phyloP scores from a whole-genome alignment of 2,329 filamentous ascomycete species.

The Torrubiella hemipterigena region DNA sequence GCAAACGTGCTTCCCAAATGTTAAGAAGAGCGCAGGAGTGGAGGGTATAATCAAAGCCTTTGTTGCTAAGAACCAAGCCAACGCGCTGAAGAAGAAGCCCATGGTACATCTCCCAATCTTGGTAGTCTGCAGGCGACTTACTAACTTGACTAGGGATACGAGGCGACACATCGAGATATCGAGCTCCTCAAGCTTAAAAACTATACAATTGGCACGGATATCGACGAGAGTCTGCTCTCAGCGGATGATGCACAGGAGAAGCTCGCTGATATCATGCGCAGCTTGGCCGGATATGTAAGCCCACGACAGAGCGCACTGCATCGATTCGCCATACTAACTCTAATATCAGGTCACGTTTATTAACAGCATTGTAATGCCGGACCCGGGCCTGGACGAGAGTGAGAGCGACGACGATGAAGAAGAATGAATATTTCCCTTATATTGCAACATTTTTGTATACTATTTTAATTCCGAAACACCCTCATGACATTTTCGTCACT shows the following conservation, averaged over 20 bases:
- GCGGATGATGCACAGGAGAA: slow-evolving; percentile 50
- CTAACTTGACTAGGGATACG: slow-evolving; percentile 48
- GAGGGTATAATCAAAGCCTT: slow-evolving; percentile 59
- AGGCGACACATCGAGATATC: slow-evolving; percentile 65
- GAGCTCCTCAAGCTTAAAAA: slow-evolving; percentile 68
- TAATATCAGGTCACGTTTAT: slow-evolving; percentile 52
- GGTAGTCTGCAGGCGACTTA: neutral
- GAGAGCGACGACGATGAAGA: slow-evolving; percentile 24
- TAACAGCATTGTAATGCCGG: slow-evolving; percentile 64
- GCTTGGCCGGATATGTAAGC: slow-evolving; percentile 73
- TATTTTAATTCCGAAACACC: too few relatives aligned
- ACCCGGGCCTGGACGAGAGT: slow-evolving; percentile 35
- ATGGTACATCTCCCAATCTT: slow-evolving; percentile 46
- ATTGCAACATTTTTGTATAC: too few relatives aligned
- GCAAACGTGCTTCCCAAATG: slow-evolving; percentile 46
- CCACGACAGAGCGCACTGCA: neutral
- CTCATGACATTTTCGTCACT: too few relatives aligned
- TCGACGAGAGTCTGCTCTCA: slow-evolving; percentile 55
- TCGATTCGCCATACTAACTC: slow-evolving; percentile 1
- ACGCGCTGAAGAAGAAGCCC: slow-evolving; percentile 73
- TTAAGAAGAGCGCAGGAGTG: slow-evolving; percentile 17
- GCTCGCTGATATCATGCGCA: slow-evolving; percentile 50
- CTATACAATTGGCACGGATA: slow-evolving; percentile 58
- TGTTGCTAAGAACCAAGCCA: slow-evolving; percentile 54
- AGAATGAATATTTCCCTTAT: slow-evolving; percentile 5